Conservation (phyloP, 768 basidiomycete species). For the Dendrothele bispora region DNA sequence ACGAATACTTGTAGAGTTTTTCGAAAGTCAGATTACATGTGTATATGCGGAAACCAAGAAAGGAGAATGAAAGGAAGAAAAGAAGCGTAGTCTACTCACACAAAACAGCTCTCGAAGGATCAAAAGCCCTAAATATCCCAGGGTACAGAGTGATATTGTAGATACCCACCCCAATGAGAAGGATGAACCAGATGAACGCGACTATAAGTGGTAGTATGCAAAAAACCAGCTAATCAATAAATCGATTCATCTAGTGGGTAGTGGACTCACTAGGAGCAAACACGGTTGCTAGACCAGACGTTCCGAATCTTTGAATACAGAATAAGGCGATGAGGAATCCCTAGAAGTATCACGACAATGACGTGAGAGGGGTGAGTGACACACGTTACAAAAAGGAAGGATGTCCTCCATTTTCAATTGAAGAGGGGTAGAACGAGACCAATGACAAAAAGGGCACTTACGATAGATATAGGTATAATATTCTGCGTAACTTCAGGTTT, state of each 20-base stretch:
- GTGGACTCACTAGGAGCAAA: conserved; percentile 53
- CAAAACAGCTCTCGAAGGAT: conserved; percentile 63
- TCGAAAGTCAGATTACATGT: too few relatives aligned
- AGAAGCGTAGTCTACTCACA: too few relatives aligned
- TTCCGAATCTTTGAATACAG: conserved; percentile 59
- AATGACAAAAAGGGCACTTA: too few relatives aligned
- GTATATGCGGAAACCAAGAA: too few relatives aligned
- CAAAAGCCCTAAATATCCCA: conserved; percentile 63
- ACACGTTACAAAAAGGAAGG: too few relatives aligned
- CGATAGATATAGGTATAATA: conserved; percentile 58
- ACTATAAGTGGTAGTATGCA: conserved; percentile 29
- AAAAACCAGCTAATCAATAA: neutral
- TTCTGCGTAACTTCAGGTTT: conserved; percentile 44
- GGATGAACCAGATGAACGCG: conserved; percentile 54
- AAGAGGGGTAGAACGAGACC: too few relatives aligned
- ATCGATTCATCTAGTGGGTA: neutral
- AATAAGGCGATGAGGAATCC: conserved; percentile 58
- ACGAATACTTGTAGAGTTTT: conserved; percentile 49
- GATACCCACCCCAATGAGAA: conserved; percentile 52
- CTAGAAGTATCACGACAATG: conserved; percentile 21
- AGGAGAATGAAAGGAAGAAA: too few relatives aligned
- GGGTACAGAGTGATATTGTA: conserved; percentile 54
- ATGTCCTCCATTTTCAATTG: too few relatives aligned
- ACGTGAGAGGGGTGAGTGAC: neutral
- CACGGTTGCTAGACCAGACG: conserved; percentile 41